Conservation (phyloP, 805 yeast species). For the Saccharomycopsis sp. region DNA sequence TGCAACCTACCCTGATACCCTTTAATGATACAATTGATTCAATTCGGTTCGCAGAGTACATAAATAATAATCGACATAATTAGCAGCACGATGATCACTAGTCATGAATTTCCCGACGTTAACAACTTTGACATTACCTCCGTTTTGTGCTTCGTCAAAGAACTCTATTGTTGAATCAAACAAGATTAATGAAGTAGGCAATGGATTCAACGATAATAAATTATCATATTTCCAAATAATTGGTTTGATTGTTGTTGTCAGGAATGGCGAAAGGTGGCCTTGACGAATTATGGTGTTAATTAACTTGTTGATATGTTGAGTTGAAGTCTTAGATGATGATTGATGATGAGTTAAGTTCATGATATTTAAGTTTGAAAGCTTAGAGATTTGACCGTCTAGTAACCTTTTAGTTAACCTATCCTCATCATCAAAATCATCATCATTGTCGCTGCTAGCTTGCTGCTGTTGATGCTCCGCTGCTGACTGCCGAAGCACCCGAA, state of each 20-base stretch:
- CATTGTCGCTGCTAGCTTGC: conserved; percentile 17
- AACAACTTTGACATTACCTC: conserved; percentile 69
- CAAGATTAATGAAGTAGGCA: conserved; percentile 62
- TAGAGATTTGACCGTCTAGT: conserved; percentile 8
- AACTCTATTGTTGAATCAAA: conserved; percentile 65
- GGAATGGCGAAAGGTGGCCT: conserved; percentile 79
- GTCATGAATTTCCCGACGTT: conserved; percentile 58
- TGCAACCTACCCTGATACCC: too few species aligned
- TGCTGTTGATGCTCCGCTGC: not conserved
- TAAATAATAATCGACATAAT: conserved; percentile 71
- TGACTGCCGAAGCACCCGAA: not conserved
- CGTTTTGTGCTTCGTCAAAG: conserved; percentile 73
- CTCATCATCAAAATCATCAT: conserved; percentile 21
- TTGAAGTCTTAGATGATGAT: not conserved
- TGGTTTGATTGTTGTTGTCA: conserved; percentile 46
- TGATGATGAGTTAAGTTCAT: not conserved
- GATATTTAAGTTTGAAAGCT: conserved; percentile 6
- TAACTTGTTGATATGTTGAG: conserved; percentile 34
- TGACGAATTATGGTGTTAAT: conserved; percentile 82
- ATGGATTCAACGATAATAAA: conserved; percentile 62
- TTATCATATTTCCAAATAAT: conserved; percentile 66
- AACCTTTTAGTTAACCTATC: conserved; percentile 23
- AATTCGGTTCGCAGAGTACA: conserved; percentile 44
- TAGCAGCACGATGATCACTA: conserved; percentile 39
- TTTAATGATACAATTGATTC: conserved; percentile 36